Evolutionary conservation across 2,329 filamentous ascomycete genomes (phyloP), one percentile per base, ranked within the genome.

Genomic region (Daldinia sp.): DNA sequence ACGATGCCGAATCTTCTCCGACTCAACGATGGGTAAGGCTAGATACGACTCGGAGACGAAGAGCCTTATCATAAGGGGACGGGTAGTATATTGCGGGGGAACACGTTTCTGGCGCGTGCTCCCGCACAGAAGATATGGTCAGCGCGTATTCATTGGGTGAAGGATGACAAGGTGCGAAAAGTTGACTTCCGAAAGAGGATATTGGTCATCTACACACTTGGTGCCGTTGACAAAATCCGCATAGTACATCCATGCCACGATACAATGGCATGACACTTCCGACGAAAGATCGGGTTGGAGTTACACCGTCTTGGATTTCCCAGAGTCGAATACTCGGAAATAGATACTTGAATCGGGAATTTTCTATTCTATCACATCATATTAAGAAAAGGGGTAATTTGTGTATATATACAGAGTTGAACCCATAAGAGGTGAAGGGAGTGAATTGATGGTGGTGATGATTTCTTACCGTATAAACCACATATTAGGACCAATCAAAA

Each of bases 301-400:
- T 65, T 63, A 65, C 61, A 67, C 63, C 34, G 35, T 41, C 32
- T 21, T 45, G 47, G 34, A 49, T 25, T 48, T 51, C 21, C 32
- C 56, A 30, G 29, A 30, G 49, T 39, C 19, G 39, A 30, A 10
- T 29, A 54, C 51, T 63, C 58, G 59, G 65, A 50, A 58, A 37
- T 48, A 53, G 21, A 67, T 61, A 50, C 56, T 65, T 17, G 30
- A 67, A 62, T 11, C 15, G 62, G 65, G 47, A 61, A 58, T 61
- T 9, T 56, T 37, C 21, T 6, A 39, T 50, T 50, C n/a, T 30
- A 13, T 30, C 4, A 5, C 25, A 37, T 51, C 34, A 30, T 15
- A 15, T 21, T 32, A 10, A 35, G 15, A 37, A 30, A 21, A 3
- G 25, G 35, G 30, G n/a, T 13, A 29, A 37, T n/a, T 29, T 52